Percentiles rank a stretch among this genome's conserved stretches.
Evolutionary conservation across 805 yeast genomes (phyloP).

Genomic region (Pichia rugopelliculosa): DNA sequence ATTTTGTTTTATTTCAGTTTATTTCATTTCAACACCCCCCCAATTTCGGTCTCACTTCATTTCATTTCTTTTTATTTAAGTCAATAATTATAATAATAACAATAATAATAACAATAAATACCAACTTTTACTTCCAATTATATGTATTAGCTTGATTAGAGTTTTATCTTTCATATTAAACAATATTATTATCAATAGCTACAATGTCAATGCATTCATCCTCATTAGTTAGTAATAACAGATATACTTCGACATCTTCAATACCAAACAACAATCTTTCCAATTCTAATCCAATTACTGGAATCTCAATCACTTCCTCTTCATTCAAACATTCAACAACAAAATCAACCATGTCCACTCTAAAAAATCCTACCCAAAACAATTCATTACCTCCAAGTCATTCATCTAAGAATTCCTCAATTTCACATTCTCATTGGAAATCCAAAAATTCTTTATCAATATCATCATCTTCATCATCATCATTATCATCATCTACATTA

Average conservation of each 20-base stretch:
- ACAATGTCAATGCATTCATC: neutral
- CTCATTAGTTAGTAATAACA: neutral
- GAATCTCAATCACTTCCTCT: no score
- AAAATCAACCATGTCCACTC: neutral
- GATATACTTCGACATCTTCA: neutral
- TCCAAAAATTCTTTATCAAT: neutral
- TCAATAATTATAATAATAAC: neutral
- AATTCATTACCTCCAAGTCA: neutral
- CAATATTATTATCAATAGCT: no score
- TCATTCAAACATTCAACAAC: no score
- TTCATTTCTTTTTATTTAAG: neutral
- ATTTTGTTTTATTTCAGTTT: no score
- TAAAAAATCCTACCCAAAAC: no score
- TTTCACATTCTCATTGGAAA: neutral
- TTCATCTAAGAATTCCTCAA: neutral
- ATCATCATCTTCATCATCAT: neutral
- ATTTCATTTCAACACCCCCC: no score
- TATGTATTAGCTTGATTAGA: neutral
- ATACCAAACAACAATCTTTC: neutral
- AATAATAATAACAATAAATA: neutral
- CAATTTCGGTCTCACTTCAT: neutral
- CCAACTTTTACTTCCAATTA: neutral
- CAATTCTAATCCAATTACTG: no score
- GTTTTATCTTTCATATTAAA: neutral
- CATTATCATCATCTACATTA: neutral